Percentiles rank a stretch among this genome's conserved stretches.
Conservation (phyloP, 495 filamentous ascomycete genomes). For the Margaritispora aquatica region DNA sequence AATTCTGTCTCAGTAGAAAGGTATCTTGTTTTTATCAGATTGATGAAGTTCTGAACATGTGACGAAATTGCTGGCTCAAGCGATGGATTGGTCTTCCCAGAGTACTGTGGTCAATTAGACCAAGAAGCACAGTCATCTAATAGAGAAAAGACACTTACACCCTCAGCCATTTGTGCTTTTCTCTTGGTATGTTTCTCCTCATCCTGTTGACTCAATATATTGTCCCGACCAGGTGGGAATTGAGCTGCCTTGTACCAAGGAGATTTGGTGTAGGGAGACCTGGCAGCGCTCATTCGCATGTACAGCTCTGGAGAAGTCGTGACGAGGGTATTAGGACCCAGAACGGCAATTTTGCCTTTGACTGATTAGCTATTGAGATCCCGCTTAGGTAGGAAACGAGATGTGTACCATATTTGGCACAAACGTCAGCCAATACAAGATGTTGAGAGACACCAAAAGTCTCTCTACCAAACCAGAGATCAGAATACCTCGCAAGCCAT, state of each 20-base stretch:
- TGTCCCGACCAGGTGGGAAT: conserved; percentile 29
- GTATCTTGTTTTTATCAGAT: conserved; percentile 31
- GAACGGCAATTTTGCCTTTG: conserved; percentile 31
- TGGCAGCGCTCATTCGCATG: conserved; percentile 28
- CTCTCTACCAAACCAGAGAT: not conserved
- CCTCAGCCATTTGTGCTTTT: conserved; percentile 30
- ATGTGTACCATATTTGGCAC: not conserved
- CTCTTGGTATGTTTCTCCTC: conserved; percentile 28
- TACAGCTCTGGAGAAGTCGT: conserved; percentile 30
- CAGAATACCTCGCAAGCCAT: not conserved
- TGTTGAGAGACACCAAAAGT: not conserved
- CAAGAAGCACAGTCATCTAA: not conserved
- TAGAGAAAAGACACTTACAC: conserved; percentile 28
- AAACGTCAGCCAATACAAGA: not conserved
- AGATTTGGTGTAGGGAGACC: conserved; percentile 28
- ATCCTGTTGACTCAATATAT: conserved; percentile 37
- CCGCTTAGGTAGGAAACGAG: not conserved
- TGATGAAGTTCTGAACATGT: conserved; percentile 26
- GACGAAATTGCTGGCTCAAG: conserved; percentile 31
- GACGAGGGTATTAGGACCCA: conserved; percentile 36
- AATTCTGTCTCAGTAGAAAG: conserved; percentile 9
- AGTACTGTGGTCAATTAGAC: conserved; percentile 28
- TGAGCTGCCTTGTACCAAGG: conserved; percentile 25
- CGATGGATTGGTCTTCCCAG: conserved; percentile 24
- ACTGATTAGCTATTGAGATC: not conserved